These are phyloP conservation scores for Mortierella claussenii DNA, from an alignment of 192 early-diverging fungal species.

Conservation along the genomic window DNA sequence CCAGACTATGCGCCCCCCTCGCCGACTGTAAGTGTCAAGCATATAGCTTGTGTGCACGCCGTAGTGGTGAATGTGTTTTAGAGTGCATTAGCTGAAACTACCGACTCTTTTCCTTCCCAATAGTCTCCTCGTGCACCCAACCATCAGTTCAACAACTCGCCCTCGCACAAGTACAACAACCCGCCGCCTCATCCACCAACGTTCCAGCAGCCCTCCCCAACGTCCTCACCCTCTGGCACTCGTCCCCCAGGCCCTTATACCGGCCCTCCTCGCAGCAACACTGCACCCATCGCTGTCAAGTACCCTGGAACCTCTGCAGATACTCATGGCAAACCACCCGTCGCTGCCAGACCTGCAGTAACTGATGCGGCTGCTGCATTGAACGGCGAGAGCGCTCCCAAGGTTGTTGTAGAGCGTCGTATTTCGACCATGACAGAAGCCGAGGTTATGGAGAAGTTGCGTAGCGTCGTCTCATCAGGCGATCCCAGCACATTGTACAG, in stretches of 20 bases:
- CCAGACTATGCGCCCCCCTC: constrained; percentile 47
- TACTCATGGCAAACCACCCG: constrained; percentile 15
- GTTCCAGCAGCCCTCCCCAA: constrained; percentile 30
- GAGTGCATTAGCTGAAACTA: no score
- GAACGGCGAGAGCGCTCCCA: constrained; percentile 40
- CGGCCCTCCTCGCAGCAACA: constrained; percentile 28
- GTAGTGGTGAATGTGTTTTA: no score
- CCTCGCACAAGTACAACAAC: constrained; percentile 19
- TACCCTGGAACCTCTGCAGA: constrained; percentile 15
- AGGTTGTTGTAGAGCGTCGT: constrained; percentile 74
- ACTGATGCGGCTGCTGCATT: constrained; percentile 48
- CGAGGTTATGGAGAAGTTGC: constrained; percentile 95
- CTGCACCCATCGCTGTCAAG: constrained; percentile 45
- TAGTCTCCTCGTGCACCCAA: constrained; percentile 40
- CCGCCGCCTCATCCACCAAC: constrained; percentile 9
- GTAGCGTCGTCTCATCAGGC: constrained; percentile 88
- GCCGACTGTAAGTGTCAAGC: constrained; percentile 48
- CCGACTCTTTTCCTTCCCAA: no score
- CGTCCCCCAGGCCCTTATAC: constrained; percentile 36
- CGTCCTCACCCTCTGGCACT: constrained; percentile 23
- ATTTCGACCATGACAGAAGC: constrained; percentile 91
- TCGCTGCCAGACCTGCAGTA: constrained; percentile 24
- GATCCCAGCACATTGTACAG: constrained; percentile 93
- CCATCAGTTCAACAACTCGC: constrained; percentile 28
- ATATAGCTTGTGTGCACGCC: not conserved